Evolutionary conservation across 139 green algal species (phyloP).

Genomic region (Limnomonas spitsbergensis): DNA sequence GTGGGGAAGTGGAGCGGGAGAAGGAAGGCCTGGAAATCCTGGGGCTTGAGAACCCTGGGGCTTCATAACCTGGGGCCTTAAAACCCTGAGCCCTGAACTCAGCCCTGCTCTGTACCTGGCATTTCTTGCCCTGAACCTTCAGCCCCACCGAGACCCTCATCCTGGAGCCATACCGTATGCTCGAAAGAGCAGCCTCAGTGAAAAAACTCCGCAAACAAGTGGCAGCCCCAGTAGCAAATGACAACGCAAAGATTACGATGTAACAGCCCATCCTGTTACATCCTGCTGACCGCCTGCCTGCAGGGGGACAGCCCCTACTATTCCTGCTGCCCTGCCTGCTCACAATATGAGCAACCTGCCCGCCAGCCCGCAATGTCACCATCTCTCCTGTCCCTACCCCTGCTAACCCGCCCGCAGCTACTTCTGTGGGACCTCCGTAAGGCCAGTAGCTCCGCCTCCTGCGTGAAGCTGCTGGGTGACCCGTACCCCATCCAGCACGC

Average conservation of each 20-base stretch:
- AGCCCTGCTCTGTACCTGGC: no score
- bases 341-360: background rate
- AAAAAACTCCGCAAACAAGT: background rate
- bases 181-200: no score
- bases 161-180: no score
- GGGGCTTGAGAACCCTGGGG: no score
- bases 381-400: background rate
- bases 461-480: background rate
- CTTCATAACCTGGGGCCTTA: no score
- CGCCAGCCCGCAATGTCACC: background rate
- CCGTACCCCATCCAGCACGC: background rate
- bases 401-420: background rate
- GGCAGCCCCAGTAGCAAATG: background rate
- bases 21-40: no score
- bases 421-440: background rate
- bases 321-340: background rate
- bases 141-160: no score
- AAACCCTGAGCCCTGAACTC: no score
- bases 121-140: no score
- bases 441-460: background rate
- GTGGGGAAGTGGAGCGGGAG: background rate
- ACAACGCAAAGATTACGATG: background rate
- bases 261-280: no score
- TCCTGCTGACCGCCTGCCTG: no score
- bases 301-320: no score